phyloP scores from a whole-genome alignment of 306 rosid species.

The Begonia loranthoides region DNA sequence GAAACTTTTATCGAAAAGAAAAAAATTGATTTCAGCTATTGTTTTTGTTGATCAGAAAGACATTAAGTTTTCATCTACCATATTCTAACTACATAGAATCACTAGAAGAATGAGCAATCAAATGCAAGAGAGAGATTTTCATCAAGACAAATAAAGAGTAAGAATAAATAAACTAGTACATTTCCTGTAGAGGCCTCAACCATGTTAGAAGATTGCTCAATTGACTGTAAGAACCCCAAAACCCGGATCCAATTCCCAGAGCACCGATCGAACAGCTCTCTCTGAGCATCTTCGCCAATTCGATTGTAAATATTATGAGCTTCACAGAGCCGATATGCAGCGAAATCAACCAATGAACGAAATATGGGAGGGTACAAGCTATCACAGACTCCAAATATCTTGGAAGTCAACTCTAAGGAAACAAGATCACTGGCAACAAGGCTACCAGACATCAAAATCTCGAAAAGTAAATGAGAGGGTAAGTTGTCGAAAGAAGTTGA shows the following conservation, averaged over 20 bases:
- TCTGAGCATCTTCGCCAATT: conserved; percentile 39
- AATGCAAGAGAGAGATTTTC: too few relatives aligned
- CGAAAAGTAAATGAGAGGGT: conserved; percentile 73
- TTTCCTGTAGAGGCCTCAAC: conserved; percentile 85
- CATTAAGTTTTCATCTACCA: too few relatives aligned
- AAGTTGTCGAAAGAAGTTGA: conserved; percentile 25
- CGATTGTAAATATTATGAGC: conserved; percentile 34
- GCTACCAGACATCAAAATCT: conserved; percentile 52
- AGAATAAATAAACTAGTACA: conserved; percentile 49
- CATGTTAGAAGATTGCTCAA: conserved; percentile 59
- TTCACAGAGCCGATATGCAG: conserved; percentile 54
- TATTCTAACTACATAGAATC: too few relatives aligned
- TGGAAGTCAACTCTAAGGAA: conserved; percentile 72
- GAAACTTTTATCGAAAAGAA: too few relatives aligned
- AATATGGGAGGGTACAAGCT: conserved; percentile 38
- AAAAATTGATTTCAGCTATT: too few relatives aligned
- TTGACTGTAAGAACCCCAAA: conserved; percentile 76
- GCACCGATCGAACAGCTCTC: conserved; percentile 58
- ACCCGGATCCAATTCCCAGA: conserved; percentile 75
- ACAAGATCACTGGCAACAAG: conserved; percentile 64
- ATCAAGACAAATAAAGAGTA: conserved; percentile 5
- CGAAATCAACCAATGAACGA: conserved; percentile 64
- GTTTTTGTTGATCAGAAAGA: too few relatives aligned
- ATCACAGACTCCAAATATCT: conserved; percentile 30
- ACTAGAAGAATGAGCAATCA: too few relatives aligned